Conservation (phyloP, 495 filamentous ascomycete genomes). For the Podospora anserina region DNA sequence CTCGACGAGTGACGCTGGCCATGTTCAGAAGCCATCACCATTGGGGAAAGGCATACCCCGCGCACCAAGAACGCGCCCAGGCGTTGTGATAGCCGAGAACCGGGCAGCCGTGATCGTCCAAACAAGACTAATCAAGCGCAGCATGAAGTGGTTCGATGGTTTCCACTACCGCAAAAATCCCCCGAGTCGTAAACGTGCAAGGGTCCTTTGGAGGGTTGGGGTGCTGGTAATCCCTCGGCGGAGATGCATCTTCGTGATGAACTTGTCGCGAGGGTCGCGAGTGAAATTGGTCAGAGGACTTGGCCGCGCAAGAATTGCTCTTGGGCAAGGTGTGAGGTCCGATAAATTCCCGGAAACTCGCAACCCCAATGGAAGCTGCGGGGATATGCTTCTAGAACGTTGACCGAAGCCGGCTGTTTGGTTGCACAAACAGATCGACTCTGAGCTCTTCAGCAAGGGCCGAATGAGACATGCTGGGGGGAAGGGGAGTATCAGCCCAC, state of each 20-base stretch:
- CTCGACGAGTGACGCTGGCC: neutral
- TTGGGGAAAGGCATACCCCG: neutral
- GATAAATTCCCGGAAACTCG: neutral
- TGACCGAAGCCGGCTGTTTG: conserved; percentile 23
- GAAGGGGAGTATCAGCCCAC: conserved; percentile 11
- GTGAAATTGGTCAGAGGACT: neutral
- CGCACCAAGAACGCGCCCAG: neutral
- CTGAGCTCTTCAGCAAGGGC: neutral
- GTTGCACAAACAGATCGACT: conserved; percentile 23
- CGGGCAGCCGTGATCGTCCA: neutral
- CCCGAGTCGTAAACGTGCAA: neutral
- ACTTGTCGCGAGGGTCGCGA: neutral
- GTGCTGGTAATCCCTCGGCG: neutral
- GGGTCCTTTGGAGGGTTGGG: neutral
- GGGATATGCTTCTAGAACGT: conserved; percentile 29
- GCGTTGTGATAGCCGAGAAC: neutral
- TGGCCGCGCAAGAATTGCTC: conserved; percentile 2
- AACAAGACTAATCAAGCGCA: neutral
- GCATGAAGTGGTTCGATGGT: neutral
- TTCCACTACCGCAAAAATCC: neutral
- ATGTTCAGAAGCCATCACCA: neutral
- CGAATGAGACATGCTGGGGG: neutral
- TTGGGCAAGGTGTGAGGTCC: neutral
- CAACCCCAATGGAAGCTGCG: conserved; percentile 11
- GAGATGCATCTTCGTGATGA: neutral